Percentiles rank a stretch among this genome's conserved stretches.
phyloP scores from a whole-genome alignment of 371 early-diverging fungal genomes.

The Zancudomyces culisetae region DNA sequence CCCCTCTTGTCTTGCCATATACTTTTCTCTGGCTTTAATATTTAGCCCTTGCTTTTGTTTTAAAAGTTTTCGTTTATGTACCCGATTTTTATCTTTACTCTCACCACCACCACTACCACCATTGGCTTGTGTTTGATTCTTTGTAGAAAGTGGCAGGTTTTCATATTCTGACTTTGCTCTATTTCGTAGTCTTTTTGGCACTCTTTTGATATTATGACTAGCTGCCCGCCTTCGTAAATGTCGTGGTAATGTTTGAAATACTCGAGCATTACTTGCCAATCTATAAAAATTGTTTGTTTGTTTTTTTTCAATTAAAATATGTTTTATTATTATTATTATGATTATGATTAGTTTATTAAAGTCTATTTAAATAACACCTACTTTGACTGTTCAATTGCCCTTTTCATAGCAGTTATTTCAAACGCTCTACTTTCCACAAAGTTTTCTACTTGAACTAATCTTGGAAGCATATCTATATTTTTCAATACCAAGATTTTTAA shows the following conservation, averaged over 20 bases:
- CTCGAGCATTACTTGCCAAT: slow-evolving; percentile 38
- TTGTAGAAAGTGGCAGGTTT: no score
- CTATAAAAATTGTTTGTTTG: slow-evolving; percentile 28
- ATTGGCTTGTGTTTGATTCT: slow-evolving; percentile 7
- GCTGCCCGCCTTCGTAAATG: slow-evolving; percentile 80
- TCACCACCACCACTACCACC: no score
- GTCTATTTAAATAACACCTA: not conserved
- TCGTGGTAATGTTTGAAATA: slow-evolving; percentile 72
- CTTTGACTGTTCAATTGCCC: slow-evolving; percentile 25
- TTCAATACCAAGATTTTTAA: no score
- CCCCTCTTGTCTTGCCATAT: slow-evolving; percentile 21
- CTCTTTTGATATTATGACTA: slow-evolving; percentile 68
- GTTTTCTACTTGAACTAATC: slow-evolving; percentile 20
- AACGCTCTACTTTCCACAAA: slow-evolving; percentile 46
- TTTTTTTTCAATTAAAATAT: not conserved
- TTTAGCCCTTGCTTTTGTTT: not conserved
- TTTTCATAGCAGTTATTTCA: slow-evolving; percentile 66
- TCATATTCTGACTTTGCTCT: slow-evolving; percentile 50
- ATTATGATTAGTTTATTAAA: not conserved
- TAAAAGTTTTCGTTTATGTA: not conserved
- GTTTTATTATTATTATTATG: not conserved
- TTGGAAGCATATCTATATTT: no score
- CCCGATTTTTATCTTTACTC: no score
- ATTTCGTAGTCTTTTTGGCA: slow-evolving; percentile 56
- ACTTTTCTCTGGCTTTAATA: slow-evolving; percentile 14